Evolutionary conservation across 805 yeast genomes (phyloP), one percentile per base, ranked within the genome.

Genomic region (Saccharomyces paradoxus): DNA sequence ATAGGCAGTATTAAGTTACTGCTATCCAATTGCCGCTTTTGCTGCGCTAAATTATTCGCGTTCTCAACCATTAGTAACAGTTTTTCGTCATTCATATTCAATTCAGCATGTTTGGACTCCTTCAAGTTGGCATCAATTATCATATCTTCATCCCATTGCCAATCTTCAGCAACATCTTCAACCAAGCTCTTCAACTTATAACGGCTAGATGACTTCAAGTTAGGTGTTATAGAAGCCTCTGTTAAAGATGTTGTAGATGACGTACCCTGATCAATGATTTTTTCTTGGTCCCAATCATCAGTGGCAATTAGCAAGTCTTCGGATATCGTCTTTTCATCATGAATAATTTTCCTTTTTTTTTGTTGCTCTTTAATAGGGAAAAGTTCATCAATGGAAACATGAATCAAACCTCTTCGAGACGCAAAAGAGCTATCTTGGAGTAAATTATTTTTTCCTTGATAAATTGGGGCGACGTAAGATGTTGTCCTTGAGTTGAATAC

Each of bases 11-110:
- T 81, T 70, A 49, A 28, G 48, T 49, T 55, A 50, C 47, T 55
- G 44, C 32, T 37, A 50, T 32, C 49, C 50, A 32, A 53, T 50
- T 46, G 54, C 49, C 27, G 59, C 52, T 17, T 52, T 17, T 32
- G 56, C 41, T 32, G 14, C n/a, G 56, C 62, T 13, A 41, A 21
- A 12, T n/a, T 44, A 22, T 17, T 21, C 2, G 27, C 10, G 12
- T 53, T 49, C 49, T 60, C 63, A 54, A 63, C 55, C 46, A 83
- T 79, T 58, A 94, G 84, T 46, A 92, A 70, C 55, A 94, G 71
- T 53, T 84, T 77, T 13, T 94, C 87, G 69, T 94, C 99, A 65
- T 91, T 94, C 84, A 90, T 79, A 69, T 92, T 96, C 48, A 94
- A 70, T 58, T 60, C 59, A 2, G 71, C 69, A 30, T 54, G 52